These are phyloP conservation scores for Gaultheria prostrata DNA, from an alignment of 148 eudicot genomes.

Conservation along the genomic window DNA sequence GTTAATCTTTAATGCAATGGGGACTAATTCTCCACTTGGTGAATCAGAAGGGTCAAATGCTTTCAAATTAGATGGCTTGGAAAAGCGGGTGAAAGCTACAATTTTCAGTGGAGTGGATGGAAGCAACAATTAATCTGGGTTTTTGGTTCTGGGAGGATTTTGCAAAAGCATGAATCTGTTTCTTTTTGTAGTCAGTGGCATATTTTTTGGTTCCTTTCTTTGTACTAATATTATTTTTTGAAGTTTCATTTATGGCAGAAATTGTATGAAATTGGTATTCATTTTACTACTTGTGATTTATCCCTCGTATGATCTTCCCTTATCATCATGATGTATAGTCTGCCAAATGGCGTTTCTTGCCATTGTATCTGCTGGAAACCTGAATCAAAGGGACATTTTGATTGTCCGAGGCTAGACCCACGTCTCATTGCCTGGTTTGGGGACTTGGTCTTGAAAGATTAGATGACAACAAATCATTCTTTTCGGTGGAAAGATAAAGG, in stretches of 20 bases:
- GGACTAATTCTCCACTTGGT: no score
- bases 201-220: not conserved
- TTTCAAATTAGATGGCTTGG: not conserved
- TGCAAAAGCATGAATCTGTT: slow-evolving; percentile 1
- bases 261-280: not conserved
- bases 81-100: not conserved
- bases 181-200: not conserved
- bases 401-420: not conserved
- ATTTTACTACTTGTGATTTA: not conserved
- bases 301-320: not conserved
- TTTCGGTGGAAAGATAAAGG: slow-evolving; percentile 12
- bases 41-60: not conserved
- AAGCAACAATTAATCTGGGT: not conserved
- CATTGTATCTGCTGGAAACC: not conserved
- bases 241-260: not conserved
- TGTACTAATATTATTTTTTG: not conserved
- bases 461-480: not conserved
- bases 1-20: no score
- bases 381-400: not conserved
- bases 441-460: not conserved
- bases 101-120: not conserved
- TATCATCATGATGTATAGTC: not conserved
- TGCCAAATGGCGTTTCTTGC: not conserved
- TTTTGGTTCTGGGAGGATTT: not conserved
- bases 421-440: not conserved